phyloP scores from a whole-genome alignment of 1,284 basidiomycete species.

The Rhodotorula mucilaginosa region DNA sequence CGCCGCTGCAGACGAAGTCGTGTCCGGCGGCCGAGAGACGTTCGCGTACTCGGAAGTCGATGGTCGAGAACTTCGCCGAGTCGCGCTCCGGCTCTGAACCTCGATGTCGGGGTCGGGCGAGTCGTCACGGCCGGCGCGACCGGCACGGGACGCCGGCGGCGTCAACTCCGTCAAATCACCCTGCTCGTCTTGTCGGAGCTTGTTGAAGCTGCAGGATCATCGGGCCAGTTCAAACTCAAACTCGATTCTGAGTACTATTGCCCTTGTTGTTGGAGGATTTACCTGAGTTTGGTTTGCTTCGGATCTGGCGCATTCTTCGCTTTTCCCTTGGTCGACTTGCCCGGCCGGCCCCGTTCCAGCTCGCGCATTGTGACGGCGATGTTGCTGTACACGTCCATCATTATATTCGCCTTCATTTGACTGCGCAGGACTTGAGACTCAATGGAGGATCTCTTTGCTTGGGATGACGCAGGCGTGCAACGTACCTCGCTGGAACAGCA shows the following conservation, averaged over 20 bases:
- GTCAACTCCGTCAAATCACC: not conserved
- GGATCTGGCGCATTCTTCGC: not conserved
- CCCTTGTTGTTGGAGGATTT: no score
- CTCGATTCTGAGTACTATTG: not conserved
- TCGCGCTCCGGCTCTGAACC: not conserved
- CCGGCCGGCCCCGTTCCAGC: no score
- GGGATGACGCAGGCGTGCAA: no score
- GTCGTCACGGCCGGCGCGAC: not conserved
- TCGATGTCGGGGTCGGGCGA: not conserved
- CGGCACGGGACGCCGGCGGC: not conserved
- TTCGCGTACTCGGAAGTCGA: not conserved
- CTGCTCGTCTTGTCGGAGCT: not conserved
- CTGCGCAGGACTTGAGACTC: not conserved
- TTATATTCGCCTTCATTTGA: fast-evolving
- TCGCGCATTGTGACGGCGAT: not conserved
- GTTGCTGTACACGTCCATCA: not conserved
- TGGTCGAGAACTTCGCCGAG: not conserved
- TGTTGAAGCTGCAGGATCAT: not conserved
- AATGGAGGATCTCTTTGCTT: not conserved
- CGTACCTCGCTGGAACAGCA: no score
- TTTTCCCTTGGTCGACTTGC: no score
- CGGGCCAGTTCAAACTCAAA: not conserved
- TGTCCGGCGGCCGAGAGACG: no score
- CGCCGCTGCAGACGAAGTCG: not conserved
- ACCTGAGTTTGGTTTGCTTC: not conserved